phyloP scores from a whole-genome alignment of 805 yeast genomes.

The Wickerhamiella allomyrinae region DNA sequence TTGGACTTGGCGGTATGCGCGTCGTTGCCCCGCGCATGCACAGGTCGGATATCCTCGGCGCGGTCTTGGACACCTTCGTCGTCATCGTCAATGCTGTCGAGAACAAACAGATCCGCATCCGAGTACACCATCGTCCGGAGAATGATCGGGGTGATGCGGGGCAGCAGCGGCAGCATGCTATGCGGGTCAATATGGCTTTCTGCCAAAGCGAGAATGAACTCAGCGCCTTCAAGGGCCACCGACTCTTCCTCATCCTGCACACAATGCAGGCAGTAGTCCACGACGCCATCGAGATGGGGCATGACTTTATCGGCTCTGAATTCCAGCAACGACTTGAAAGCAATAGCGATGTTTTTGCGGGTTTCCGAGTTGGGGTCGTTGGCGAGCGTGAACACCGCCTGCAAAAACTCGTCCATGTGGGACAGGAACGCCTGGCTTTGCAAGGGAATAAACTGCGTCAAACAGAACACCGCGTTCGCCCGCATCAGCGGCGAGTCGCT shows the following conservation, averaged over 20 bases:
- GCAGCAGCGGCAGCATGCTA: conserved; percentile 41
- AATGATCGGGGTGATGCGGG: conserved; percentile 58
- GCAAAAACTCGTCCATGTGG: conserved; percentile 52
- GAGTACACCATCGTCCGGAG: conserved; percentile 76
- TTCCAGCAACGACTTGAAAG: conserved; percentile 59
- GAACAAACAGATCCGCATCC: conserved; percentile 57
- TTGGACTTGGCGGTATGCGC: conserved; percentile 20
- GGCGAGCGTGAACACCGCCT: conserved; percentile 56
- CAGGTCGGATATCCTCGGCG: conserved; percentile 79
- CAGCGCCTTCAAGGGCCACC: conserved; percentile 86
- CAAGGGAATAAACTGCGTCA: conserved; percentile 61
- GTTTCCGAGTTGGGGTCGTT: conserved; percentile 43
- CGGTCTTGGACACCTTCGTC: conserved; percentile 67
- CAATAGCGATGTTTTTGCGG: conserved; percentile 59
- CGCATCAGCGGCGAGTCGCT: conserved; percentile 31
- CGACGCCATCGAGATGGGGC: conserved; percentile 76
- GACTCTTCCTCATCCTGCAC: conserved; percentile 52
- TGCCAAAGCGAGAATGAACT: conserved; percentile 65
- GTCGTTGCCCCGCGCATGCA: conserved; percentile 51
- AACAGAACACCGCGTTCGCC: conserved; percentile 50
- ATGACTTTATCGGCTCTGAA: conserved; percentile 64
- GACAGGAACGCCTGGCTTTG: conserved; percentile 51
- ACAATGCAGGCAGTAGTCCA: conserved; percentile 69
- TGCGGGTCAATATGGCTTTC: conserved; percentile 46
- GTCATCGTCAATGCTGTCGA: conserved; percentile 56